A percentile compares a stretch with the other conserved stretches of the same genome.
These are phyloP conservation scores for Arthroderma sp. DNA, from an alignment of 2,329 filamentous ascomycete species.

Conservation along the genomic window DNA sequence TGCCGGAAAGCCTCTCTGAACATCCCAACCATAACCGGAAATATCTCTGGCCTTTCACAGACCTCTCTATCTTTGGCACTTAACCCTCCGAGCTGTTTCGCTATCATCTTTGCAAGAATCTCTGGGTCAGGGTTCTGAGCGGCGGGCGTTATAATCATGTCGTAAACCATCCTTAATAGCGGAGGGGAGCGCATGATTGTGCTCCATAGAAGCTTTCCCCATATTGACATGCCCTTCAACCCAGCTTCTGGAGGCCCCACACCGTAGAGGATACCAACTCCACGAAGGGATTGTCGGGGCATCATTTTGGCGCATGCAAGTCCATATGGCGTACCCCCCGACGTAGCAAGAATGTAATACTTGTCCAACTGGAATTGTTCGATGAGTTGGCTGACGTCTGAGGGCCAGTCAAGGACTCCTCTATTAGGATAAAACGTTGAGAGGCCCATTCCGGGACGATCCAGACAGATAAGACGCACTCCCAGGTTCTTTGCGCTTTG, in stretches of 20 bases:
- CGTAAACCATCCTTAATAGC: neutral
- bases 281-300: slow-evolving; percentile 20
- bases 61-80: slow-evolving; percentile 5
- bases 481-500: slow-evolving; percentile 20
- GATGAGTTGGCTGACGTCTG: slow-evolving; percentile 30
- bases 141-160: slow-evolving; percentile 6
- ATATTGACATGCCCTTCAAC: slow-evolving; percentile 11
- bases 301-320: slow-evolving; percentile 34
- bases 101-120: neutral
- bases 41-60: slow-evolving; percentile 2
- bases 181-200: slow-evolving; percentile 6
- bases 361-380: slow-evolving; percentile 26
- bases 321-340: slow-evolving; percentile 36
- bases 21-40: slow-evolving; percentile 6
- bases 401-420: slow-evolving; percentile 29
- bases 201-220: slow-evolving; percentile 13
- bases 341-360: slow-evolving; percentile 34
- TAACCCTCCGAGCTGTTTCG: neutral
- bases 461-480: slow-evolving; percentile 29
- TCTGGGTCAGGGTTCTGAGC: slow-evolving; percentile 6
- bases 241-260: slow-evolving; percentile 23
- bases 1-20: slow-evolving; percentile 18
- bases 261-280: slow-evolving; percentile 27
- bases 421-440: slow-evolving; percentile 27
- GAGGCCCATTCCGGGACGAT: slow-evolving; percentile 33